Evolutionary conservation across 2,329 filamentous ascomycete species (phyloP).

Genomic region (Penicillium sp.): DNA sequence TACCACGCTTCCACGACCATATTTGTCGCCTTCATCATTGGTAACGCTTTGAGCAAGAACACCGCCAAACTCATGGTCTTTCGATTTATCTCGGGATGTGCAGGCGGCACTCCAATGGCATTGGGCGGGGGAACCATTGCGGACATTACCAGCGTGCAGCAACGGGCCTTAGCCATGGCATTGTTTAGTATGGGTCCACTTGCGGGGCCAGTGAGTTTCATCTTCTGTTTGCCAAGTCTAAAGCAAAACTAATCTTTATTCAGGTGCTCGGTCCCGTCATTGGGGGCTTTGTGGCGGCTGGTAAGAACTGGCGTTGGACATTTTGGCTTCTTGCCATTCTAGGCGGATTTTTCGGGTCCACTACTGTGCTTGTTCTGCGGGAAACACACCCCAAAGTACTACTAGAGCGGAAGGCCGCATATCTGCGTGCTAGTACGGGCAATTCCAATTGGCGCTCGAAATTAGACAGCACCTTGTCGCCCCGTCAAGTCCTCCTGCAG

Average conservation of each 20-base stretch:
- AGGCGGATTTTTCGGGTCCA: no score
- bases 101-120: conserved; percentile 43
- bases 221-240: background rate
- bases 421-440: no score
- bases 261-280: conserved; percentile 45
- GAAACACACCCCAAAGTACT: no score
- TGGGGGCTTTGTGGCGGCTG: conserved; percentile 33
- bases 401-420: no score
- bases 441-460: no score
- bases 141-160: conserved; percentile 36
- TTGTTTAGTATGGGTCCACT: conserved; percentile 48
- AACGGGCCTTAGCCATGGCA: conserved; percentile 50
- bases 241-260: background rate
- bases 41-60: conserved; percentile 52
- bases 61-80: conserved; percentile 6
- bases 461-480: no score
- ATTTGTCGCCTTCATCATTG: conserved; percentile 58
- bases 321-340: no score
- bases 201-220: conserved; percentile 41
- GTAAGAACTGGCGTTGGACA: background rate
- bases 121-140: conserved; percentile 52
- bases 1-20: conserved; percentile 44
- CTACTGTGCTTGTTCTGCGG: no score
- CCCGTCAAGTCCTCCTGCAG: no score
- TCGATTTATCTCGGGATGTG: conserved; percentile 42